A percentile compares a stretch with the other conserved stretches of the same genome.
Conservation (phyloP, 768 basidiomycete genomes). For the Xanthoconium stramineum region DNA sequence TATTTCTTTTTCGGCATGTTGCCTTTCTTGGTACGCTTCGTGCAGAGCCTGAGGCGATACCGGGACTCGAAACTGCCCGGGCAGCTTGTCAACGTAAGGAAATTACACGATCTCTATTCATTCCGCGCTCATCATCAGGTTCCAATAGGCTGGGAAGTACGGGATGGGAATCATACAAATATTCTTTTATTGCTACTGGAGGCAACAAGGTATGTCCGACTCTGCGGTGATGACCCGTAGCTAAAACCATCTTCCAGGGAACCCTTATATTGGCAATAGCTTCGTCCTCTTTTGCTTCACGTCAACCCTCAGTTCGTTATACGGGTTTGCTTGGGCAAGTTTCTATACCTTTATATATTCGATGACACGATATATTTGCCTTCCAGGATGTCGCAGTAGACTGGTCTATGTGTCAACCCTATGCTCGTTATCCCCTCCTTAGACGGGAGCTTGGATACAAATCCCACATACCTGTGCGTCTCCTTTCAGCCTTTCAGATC, state of each 20-base stretch:
- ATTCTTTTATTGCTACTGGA: conserved; percentile 76
- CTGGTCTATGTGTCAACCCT: conserved; percentile 77
- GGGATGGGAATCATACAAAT: conserved; percentile 60
- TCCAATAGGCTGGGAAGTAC: conserved; percentile 80
- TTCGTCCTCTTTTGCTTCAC: conserved; percentile 72
- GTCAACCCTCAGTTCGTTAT: conserved; percentile 60
- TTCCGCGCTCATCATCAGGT: not conserved
- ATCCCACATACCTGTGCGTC: conserved; percentile 53
- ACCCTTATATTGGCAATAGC: conserved; percentile 38
- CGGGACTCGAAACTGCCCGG: conserved; percentile 67
- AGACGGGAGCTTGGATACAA: conserved; percentile 75
- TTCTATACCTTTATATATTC: not conserved
- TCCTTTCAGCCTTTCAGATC: not conserved
- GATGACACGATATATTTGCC: not conserved
- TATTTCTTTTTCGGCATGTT: conserved; percentile 58
- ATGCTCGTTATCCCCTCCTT: conserved; percentile 55
- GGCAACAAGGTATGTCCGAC: conserved; percentile 48
- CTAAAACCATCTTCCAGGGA: conserved; percentile 20
- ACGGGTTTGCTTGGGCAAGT: conserved; percentile 77
- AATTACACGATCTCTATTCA: not conserved
- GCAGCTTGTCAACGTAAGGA: conserved; percentile 83
- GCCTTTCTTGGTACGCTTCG: conserved; percentile 72
- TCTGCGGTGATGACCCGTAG: not conserved
- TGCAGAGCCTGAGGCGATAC: conserved; percentile 88
- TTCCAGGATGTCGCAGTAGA: conserved; percentile 82